These are phyloP conservation scores for Backusella tuberculispora DNA, from an alignment of 192 early-diverging fungal species.

Conservation along the genomic window DNA sequence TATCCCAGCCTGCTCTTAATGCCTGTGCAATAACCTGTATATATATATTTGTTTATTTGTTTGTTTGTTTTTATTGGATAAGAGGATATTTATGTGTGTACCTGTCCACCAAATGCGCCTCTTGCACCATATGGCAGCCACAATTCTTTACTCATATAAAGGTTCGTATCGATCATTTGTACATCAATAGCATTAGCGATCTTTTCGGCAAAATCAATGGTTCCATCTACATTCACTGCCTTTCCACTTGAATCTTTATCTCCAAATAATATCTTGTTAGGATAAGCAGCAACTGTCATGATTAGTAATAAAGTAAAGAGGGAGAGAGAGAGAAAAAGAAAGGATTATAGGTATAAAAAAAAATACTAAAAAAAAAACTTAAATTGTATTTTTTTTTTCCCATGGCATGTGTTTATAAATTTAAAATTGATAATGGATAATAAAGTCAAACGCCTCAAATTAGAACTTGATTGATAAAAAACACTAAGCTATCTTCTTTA, in stretches of 20 bases:
- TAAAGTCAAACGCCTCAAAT: not conserved
- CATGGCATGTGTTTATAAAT: not conserved
- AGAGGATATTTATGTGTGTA: constrained; percentile 14
- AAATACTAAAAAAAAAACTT: not conserved
- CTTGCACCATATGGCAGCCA: constrained; percentile 82
- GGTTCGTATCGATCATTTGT: constrained; percentile 69
- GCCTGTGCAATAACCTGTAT: constrained; percentile 57
- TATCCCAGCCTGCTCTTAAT: constrained; percentile 73
- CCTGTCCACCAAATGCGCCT: constrained; percentile 82
- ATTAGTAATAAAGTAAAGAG: not conserved
- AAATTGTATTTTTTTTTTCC: not conserved
- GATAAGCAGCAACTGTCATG: constrained; percentile 1
- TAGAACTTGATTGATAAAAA: not conserved
- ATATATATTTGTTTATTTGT: not conserved
- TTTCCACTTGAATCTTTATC: not conserved
- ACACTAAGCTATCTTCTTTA: not conserved
- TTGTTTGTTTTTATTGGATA: not conserved
- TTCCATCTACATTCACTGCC: not conserved
- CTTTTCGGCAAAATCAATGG: constrained; percentile 6
- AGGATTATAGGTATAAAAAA: not conserved
- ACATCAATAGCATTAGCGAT: constrained; percentile 49
- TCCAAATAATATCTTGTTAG: constrained; percentile 9
- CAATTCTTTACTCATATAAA: constrained; percentile 72
- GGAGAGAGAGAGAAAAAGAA: not conserved
- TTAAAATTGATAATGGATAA: not conserved